Evolutionary conservation across 1,139 yeast genomes (phyloP), one percentile per base, ranked within the genome.

Genomic region (Taphrina pruni): DNA sequence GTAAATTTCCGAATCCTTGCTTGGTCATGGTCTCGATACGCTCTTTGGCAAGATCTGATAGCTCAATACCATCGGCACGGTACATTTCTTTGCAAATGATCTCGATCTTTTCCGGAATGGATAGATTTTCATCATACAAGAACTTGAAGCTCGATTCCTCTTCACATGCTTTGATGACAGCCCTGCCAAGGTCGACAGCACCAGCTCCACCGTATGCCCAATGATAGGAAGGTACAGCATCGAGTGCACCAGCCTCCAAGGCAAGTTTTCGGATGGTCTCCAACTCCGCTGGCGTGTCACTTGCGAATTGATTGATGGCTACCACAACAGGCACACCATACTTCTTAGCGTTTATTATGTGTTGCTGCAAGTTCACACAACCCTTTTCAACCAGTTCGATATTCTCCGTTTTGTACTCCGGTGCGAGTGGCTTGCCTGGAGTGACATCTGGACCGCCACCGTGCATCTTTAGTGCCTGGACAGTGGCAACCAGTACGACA

Each of bases 121-220:
- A 78, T 52, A 85, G 83, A 66, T 84, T 83, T 73, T 87, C 86
- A 69, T 88, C 82, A 66, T 87, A 88, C 79, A 94, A 91, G 75
- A 93, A 84, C 75, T 86, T 83, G 82, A 89, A 88, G 72, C 86
- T 80, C 60, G 79, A 78, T 71, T 81, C 80, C 71, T 81, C 80
- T 76, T 86, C 84, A 70, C 93, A 85, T 55, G 95, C 94, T 72
- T 84, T 82, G 74, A 91, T 86, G 71, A 93, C 95, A 72, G 96
- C 97, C 72, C 88, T 77, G 69, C 98, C 98, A 73, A 94, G 86
- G 70, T 85, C 88, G 73, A 90, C 85, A 11, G 99, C 98, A 76
- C 99, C 99, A 73, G 83, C 82, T 75, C 99, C 99, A 82, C 99
- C 99, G 81, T 90, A 90, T 80, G 90, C 97, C 98, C 98, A 94